Percentiles rank a stretch among this genome's conserved stretches.
Conservation (phyloP, 2,329 filamentous ascomycete genomes). For the Xylaria sp. region DNA sequence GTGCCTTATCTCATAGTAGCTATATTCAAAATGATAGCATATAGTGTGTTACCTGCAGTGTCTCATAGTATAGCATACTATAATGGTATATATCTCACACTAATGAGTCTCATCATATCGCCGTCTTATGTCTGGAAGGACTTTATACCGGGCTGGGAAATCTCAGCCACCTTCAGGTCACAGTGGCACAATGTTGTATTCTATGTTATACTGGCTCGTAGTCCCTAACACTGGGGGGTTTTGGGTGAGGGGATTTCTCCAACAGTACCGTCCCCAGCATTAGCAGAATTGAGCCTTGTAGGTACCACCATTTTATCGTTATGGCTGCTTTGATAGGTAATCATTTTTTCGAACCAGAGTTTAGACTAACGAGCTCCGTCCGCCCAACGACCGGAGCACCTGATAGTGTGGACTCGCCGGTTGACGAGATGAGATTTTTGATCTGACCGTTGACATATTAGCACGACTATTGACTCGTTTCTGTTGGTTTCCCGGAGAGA, state of each 20-base stretch:
- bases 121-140: constrained; percentile 4
- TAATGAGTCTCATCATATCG: background rate
- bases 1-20: constrained; percentile 17
- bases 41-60: constrained; percentile 1
- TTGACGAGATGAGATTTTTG: background rate
- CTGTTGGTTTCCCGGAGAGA: constrained; percentile 13
- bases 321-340: constrained; percentile 24
- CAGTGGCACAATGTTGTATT: constrained; percentile 14
- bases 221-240: constrained; percentile 16
- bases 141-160: constrained; percentile 9
- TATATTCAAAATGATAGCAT: background rate
- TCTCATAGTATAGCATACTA: background rate
- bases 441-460: constrained; percentile 24
- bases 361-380: background rate
- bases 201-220: background rate
- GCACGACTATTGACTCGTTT: constrained; percentile 15
- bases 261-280: background rate
- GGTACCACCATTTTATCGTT: constrained; percentile 1
- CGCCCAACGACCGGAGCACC: background rate
- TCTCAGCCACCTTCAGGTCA: constrained; percentile 30
- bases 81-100: background rate
- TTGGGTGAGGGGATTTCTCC: background rate
- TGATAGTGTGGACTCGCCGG: background rate
- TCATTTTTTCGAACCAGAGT: background rate
- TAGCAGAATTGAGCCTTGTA: background rate